Percentiles rank a stretch among this genome's conserved stretches.
These are phyloP conservation scores for Chaetoceros muelleri DNA, from an alignment of 108 stramenopile genomes.

Conservation along the genomic window DNA sequence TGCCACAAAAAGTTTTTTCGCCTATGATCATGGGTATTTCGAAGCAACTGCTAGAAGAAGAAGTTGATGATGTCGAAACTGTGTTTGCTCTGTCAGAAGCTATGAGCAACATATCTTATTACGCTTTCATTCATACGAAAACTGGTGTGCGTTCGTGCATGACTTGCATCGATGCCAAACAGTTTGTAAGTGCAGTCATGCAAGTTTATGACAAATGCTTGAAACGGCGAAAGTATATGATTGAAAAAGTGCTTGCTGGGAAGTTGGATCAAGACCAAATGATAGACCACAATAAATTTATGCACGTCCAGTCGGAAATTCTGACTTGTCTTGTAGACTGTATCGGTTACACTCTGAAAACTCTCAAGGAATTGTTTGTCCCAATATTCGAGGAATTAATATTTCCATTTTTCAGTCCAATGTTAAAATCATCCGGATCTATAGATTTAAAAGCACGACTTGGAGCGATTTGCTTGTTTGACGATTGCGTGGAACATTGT, in stretches of 20 bases:
- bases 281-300: slow-evolving; percentile 34
- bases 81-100: slow-evolving; percentile 60
- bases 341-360: slow-evolving; percentile 72
- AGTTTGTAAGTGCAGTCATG: slow-evolving; percentile 37
- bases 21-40: slow-evolving; percentile 24
- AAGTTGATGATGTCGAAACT: slow-evolving; percentile 50
- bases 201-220: slow-evolving; percentile 45
- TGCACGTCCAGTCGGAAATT: slow-evolving; percentile 33
- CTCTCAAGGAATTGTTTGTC: slow-evolving; percentile 34
- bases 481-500: slow-evolving; percentile 73
- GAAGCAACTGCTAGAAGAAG: slow-evolving; percentile 50
- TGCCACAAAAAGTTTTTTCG: slow-evolving; percentile 30
- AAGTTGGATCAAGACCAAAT: slow-evolving; percentile 46
- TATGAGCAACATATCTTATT: slow-evolving; percentile 57
- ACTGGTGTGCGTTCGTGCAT: slow-evolving; percentile 27
- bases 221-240: slow-evolving; percentile 34
- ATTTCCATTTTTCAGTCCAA: slow-evolving; percentile 33
- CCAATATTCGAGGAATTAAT: slow-evolving; percentile 35
- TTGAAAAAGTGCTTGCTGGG: slow-evolving; percentile 19
- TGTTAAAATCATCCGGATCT: slow-evolving; percentile 20
- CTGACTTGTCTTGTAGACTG: slow-evolving; percentile 69
- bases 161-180: slow-evolving; percentile 24
- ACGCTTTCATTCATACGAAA: slow-evolving; percentile 24
- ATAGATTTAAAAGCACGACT: slow-evolving; percentile 55
- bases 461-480: slow-evolving; percentile 65